Base-by-base conservation (phyloP, 345 rosid species). In the Salix purpurea region DNA sequence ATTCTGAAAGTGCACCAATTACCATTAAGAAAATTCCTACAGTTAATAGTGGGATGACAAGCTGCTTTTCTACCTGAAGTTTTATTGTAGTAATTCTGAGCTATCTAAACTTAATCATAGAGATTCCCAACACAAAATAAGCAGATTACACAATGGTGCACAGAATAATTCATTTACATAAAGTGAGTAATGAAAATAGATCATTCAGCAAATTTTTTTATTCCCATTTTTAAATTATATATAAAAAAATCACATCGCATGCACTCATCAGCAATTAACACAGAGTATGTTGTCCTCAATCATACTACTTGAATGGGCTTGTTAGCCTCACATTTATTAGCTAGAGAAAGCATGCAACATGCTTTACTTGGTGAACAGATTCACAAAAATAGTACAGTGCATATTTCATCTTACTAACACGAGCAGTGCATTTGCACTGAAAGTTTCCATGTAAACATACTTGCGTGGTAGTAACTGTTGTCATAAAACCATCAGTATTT, bases 401-500 rank as follows among this genome's bases (percentile, higher is more conserved):
- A 61, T 28, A 61, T 61, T 61, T 21, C 66, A 61, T 61, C 30
- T 11, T 61, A 28, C 26, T 61, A 61, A 24, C 14, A 61, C 30
- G 32, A 2, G 50, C 50, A 13, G 16, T 46, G 3, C 24, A 42
- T 11, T 10, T 9, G 34, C 4, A 58, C 37, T 52, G 8, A 34
- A 62, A 30, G 32, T 12, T 18, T 71, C 21, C 56, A 1, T 21
- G 50, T 10, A 74, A 77, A 66, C 89, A 83, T 87, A 93, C 98
- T 81, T 77, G 76, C 78, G 86, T 78, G 24, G 89, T 78, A 0
- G 85, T 86, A 83, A 85, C 90, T 2, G 87, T 72, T 58, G 80
- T 86, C 88, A 85, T 87, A 16, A 50, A 69, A 26, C 94, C 92
- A 78, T 87, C 81, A 0, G 79, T 72, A 78, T 79, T 85, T 0